Base-by-base conservation (phyloP, 2,329 filamentous ascomycete species). In the Sporothrix humicola region DNA sequence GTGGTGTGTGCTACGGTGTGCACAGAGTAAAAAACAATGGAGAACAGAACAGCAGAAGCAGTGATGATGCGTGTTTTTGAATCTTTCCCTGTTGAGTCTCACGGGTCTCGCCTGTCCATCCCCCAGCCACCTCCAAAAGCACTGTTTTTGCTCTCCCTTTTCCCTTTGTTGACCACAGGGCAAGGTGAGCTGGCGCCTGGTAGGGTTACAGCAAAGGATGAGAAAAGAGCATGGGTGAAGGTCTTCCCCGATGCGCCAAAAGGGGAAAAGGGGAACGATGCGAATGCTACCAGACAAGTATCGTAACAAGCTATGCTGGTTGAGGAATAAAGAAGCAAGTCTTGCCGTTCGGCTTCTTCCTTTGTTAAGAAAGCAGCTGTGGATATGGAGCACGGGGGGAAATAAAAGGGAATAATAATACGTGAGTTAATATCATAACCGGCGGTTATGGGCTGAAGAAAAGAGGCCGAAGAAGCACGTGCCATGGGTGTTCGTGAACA, bases 191-290 rank as follows among this genome's bases (percentile, higher is more conserved):
- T 68, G 65, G 65, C 65, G 46, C 46, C 15, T 68, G 15, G 46
- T n/a, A 69, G 66, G 66, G 66, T 69, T 17, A 31, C 50, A 56
- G 50, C 20, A 31, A 69, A 56, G 66, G 66, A 56, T 44, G 65
- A 23, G 42, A 65, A 42, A 42, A 46, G 63, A 20, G 31, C 8
- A 15, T 20, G 23, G 66, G 48, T 17, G 66, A 10, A 37, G 31
- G 31, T 6, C 31, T 5, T 37, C 31, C 8, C 26, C 8, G 26
- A 69, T 54, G 50, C 23, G 56, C 13, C 8, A 44, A 23, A 23
- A 15, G n/a, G 31, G 50, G 3, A 56, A 69, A 42, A 31, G 50
- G 17, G 31, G 15, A 66, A 46, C n/a, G 31, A 37, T 42, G 37
- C 37, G 23, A 23, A 46, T 63, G 9, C 59, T 44, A 65, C 61